phyloP scores from a whole-genome alignment of 345 rosid species.

The Citrus mangshanensis region DNA sequence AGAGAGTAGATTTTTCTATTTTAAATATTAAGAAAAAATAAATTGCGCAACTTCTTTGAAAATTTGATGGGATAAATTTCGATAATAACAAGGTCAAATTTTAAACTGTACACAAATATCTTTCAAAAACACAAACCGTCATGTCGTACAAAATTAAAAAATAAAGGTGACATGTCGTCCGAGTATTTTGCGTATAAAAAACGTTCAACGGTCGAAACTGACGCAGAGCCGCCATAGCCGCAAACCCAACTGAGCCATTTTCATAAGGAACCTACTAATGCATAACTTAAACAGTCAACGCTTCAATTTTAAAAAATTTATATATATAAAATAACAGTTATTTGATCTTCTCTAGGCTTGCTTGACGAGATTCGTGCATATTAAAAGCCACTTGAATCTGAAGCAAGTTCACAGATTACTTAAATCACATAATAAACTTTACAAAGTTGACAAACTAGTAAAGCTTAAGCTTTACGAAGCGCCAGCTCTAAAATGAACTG shows the following conservation, averaged over 20 bases:
- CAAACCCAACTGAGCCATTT: background rate
- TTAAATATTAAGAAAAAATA: background rate
- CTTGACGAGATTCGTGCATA: slow-evolving; percentile 37
- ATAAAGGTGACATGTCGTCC: background rate
- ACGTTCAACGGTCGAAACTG: background rate
- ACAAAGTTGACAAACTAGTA: background rate
- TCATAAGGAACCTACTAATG: background rate
- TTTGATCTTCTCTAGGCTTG: slow-evolving; percentile 5
- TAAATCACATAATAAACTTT: background rate
- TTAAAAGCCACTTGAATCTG: background rate
- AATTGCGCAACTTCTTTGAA: no score
- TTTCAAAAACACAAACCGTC: background rate
- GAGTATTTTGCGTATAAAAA: no score
- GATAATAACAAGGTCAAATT: background rate
- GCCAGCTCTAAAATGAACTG: slow-evolving; percentile 33
- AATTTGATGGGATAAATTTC: background rate
- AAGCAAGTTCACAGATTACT: background rate
- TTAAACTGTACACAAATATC: background rate
- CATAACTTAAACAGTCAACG: slow-evolving; percentile 20
- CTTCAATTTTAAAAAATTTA: background rate
- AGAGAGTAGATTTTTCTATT: background rate
- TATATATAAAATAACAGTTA: background rate
- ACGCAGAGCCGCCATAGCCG: background rate
- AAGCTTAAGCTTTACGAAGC: slow-evolving; percentile 31
- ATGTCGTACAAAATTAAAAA: background rate